These are phyloP conservation scores for Chlorella sp. DNA, from an alignment of 139 green algal species.

Conservation along the genomic window DNA sequence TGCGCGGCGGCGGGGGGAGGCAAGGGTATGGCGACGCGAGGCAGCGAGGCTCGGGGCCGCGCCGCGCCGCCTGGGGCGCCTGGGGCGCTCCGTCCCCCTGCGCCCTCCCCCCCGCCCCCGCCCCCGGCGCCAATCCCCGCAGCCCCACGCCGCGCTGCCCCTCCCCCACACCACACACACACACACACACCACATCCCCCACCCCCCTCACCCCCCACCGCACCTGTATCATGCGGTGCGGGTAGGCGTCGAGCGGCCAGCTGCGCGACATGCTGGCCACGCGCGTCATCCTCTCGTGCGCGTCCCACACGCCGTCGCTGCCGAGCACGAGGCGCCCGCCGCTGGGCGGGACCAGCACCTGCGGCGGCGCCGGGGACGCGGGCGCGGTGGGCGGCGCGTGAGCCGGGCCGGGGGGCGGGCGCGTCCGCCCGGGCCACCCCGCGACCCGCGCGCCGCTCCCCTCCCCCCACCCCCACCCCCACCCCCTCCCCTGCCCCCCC, in stretches of 20 bases:
- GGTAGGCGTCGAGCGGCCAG: conserved; percentile 36
- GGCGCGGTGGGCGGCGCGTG: neutral
- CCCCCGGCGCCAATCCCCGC: too few relatives aligned
- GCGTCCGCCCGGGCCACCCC: neutral
- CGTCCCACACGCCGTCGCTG: conserved; percentile 90
- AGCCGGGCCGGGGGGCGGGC: neutral
- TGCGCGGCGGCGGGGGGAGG: neutral
- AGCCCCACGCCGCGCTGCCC: too few relatives aligned
- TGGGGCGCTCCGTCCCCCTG: too few relatives aligned
- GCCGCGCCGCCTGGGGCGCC: too few relatives aligned
- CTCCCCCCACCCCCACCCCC: too few relatives aligned
- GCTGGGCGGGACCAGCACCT: conserved; percentile 63
- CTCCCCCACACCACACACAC: neutral
- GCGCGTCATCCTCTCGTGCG: conserved; percentile 61
- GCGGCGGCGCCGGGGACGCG: neutral
- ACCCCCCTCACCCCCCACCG: neutral
- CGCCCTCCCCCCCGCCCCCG: too few relatives aligned
- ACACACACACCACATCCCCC: neutral
- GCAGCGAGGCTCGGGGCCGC: too few relatives aligned
- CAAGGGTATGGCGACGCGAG: too few relatives aligned
- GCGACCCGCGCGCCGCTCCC: neutral
- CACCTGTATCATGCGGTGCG: conserved; percentile 36
- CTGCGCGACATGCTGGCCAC: conserved; percentile 32
- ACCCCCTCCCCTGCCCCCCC: too few relatives aligned
- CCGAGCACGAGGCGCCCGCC: conserved; percentile 80